Percentiles rank a stretch among this genome's conserved stretches.
These are phyloP conservation scores for Coniochaeta ligniaria DNA, from an alignment of 2,329 filamentous ascomycete species.

Conservation along the genomic window DNA sequence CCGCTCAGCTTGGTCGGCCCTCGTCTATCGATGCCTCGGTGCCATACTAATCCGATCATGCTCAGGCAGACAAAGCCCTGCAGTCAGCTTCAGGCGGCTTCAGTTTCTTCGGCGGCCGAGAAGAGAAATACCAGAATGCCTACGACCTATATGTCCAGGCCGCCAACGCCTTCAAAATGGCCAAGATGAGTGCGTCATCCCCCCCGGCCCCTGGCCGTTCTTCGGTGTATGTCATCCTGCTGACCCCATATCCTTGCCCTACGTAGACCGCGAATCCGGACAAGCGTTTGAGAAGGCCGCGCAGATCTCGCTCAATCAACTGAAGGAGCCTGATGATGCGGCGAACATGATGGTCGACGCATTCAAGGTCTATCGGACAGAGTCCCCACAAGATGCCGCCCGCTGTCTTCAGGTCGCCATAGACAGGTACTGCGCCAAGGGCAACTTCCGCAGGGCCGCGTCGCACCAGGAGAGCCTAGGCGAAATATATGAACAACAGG, in stretches of 20 bases:
- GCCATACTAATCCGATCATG: not conserved
- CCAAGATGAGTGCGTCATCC: slow-evolving; percentile 62
- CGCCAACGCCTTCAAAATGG: slow-evolving; percentile 84
- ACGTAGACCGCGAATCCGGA: slow-evolving; percentile 73
- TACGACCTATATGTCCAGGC: slow-evolving; percentile 83
- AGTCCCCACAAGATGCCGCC: slow-evolving; percentile 74
- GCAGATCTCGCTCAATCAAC: slow-evolving; percentile 67
- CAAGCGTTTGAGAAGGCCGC: slow-evolving; percentile 82
- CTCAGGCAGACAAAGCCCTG: slow-evolving; percentile 73
- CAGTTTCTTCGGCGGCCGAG: slow-evolving; percentile 77
- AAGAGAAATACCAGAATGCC: slow-evolving; percentile 86
- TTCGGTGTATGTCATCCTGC: not conserved
- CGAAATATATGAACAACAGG: slow-evolving; percentile 76
- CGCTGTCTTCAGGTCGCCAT: slow-evolving; percentile 75
- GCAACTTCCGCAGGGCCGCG: slow-evolving; percentile 86
- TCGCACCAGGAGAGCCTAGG: slow-evolving; percentile 85
- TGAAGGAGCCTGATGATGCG: slow-evolving; percentile 89
- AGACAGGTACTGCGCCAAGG: slow-evolving; percentile 77
- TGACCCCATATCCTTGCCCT: not conserved
- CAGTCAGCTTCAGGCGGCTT: slow-evolving; percentile 72
- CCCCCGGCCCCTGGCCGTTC: not conserved
- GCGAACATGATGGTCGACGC: slow-evolving; percentile 84
- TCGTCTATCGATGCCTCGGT: not conserved
- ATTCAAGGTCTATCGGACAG: slow-evolving; percentile 90
- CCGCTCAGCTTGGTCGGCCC: not conserved